Evolutionary conservation across 257 asterid genomes (phyloP), one percentile per base, ranked within the genome.

Genomic region (Solanum okadae): DNA sequence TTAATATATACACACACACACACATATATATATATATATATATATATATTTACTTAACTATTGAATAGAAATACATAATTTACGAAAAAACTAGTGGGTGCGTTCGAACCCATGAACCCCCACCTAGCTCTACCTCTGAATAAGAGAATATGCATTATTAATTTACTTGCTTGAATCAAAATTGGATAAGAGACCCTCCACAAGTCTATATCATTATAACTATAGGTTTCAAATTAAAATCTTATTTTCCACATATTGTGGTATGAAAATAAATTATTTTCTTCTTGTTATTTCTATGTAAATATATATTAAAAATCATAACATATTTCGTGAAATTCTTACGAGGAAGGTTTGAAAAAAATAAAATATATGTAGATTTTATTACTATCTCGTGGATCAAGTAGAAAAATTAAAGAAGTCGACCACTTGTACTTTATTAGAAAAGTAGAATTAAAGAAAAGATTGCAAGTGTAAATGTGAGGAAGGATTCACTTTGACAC

Each of bases 401-500:
- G 8, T n/a, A 63, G 12, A 10, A 63, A 16, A 49, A 23, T n/a
- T 63, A 10, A 61, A 61, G 15, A 61, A 61, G 70, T 23, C 15
- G 6, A 23, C 14, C 70, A 23, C 29, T 22, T 9, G 15, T n/a
- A 63, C 31, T 63, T 63, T n/a, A 63, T 63, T 23, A 63, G 16
- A n/a, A 63, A 63, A 63, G 71, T 63, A 63, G 31, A 63, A n/a
- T 10, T 63, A n/a, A 63, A 63, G 71, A 63, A 61, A 63, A 63
- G 71, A 63, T 63, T n/a, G 31, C 71, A 63, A 63, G 71, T 63
- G 56, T 76, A 38, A 76, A 77, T 40, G 52, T 75, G 81, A 72
- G 81, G 44, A 13, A 56, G 42, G 79, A 71, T 25, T 78, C 85
- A 78, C 63, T 84, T 85, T 87, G 90, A 87, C 87, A 79, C 86